Base-by-base conservation (phyloP, 208 protist genomes). In the Leishmania martiniquensis region DNA sequence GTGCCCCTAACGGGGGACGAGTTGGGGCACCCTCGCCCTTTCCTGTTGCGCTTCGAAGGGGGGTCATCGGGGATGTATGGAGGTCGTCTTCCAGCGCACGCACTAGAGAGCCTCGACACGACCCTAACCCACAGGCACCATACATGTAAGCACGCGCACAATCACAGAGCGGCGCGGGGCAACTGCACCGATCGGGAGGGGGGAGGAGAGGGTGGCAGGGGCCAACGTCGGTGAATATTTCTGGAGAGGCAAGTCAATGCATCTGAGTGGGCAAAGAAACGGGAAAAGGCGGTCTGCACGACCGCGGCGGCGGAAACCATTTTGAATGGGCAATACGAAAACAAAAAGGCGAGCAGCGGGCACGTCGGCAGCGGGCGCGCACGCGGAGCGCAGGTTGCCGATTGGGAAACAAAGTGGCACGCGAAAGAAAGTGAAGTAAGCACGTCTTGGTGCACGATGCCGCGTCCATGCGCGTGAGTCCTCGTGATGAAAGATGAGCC, bases 291-390 rank as follows among this genome's bases (percentile, higher is more conserved):
- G 20, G 22, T n/a, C n/a, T n/a, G n/a, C n/a, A n/a, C n/a, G n/a
- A n/a, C n/a, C n/a, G n/a, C n/a, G n/a, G n/a, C n/a, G n/a, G n/a
- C n/a, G n/a, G n/a, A n/a, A n/a, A n/a, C n/a, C n/a, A n/a, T n/a
- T n/a, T n/a, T n/a, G n/a, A n/a, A n/a, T n/a, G n/a, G n/a, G n/a
- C n/a, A n/a, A n/a, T n/a, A 57, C 17, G 15, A 29, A 63, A 68
- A 60, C 69, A 72, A 84, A 87, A 74, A 59, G n/a, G 57, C 0
- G 39, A 76, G 49, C 66, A 65, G 62, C 37, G 62, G 65, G 6
- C 65, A 20, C 32, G 25, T 69, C 42, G 29, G 49, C 25, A 69
- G 49, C 65, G 49, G 39, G 42, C 65, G 12, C 39, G 34, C 65
- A 51, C 25, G 10, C 65, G 13, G n/a, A n/a, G 22, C 42, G 44